A percentile compares a stretch with the other conserved stretches of the same genome.
Evolutionary conservation across 164 flowering plant species (phyloP).

Genomic region (Cinnamomum micranthum): DNA sequence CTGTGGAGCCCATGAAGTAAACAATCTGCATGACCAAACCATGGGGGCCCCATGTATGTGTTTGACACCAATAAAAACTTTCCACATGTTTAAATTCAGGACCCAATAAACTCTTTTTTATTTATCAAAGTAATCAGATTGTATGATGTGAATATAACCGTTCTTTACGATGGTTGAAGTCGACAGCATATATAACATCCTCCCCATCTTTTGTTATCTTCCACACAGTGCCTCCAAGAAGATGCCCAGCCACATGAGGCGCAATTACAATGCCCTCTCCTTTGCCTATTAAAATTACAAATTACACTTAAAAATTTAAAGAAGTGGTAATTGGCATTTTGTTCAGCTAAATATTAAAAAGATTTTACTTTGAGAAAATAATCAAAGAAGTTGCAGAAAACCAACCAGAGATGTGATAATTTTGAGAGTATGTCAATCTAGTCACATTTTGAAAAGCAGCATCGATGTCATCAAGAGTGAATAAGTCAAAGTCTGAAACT

Average conservation of each 20-base stretch:
- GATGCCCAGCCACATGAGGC: conserved; percentile 97
- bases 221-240: conserved; percentile 94
- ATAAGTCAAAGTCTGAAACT: conserved; percentile 93
- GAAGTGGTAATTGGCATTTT: background rate
- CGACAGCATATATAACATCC: conserved; percentile 95
- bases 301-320: background rate
- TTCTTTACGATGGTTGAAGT: conserved; percentile 95
- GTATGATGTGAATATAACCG: conserved; percentile 33
- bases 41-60: background rate
- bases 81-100: background rate
- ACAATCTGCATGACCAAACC: background rate
- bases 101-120: background rate
- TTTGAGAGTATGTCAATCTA: conserved; percentile 83
- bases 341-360: background rate
- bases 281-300: conserved; percentile 41
- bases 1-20: background rate
- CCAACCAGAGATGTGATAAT: conserved; percentile 43
- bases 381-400: background rate
- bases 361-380: background rate
- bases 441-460: conserved; percentile 83
- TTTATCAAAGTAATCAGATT: background rate
- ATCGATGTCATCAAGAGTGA: conserved; percentile 88
- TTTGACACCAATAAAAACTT: background rate
- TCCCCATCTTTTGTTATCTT: conserved; percentile 97
- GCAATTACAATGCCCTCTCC: conserved; percentile 98